A percentile compares a stretch with the other conserved stretches of the same genome.
phyloP scores from a whole-genome alignment of 257 asterid species.

The Leonotis leonurus region DNA sequence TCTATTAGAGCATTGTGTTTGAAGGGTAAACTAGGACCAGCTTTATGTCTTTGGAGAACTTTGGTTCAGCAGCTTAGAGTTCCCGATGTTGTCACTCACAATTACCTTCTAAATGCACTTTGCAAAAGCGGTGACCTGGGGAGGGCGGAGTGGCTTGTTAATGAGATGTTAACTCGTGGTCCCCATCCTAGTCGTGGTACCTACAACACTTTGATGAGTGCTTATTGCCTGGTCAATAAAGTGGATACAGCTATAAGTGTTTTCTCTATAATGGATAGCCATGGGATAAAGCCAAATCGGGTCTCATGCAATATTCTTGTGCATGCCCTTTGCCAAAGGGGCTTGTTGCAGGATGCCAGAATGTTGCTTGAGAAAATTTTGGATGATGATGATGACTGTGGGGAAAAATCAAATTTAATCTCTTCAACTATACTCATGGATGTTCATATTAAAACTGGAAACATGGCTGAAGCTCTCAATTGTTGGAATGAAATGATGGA shows the following conservation, averaged over 20 bases:
- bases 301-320: constrained; percentile 76
- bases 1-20: constrained; percentile 55
- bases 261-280: constrained; percentile 48
- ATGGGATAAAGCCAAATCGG: constrained; percentile 55
- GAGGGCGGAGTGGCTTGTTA: constrained; percentile 60
- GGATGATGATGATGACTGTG: constrained; percentile 31
- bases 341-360: constrained; percentile 45
- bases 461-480: constrained; percentile 42
- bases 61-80: constrained; percentile 38
- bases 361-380: constrained; percentile 51
- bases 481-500: constrained; percentile 40
- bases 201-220: constrained; percentile 71
- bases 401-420: constrained; percentile 35
- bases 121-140: constrained; percentile 60
- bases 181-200: constrained; percentile 72
- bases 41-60: constrained; percentile 49
- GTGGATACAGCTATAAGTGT: constrained; percentile 60
- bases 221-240: constrained; percentile 50
- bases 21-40: constrained; percentile 58
- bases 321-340: constrained; percentile 68
- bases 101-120: constrained; percentile 65
- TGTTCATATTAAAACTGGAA: constrained; percentile 61
- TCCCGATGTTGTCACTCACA: constrained; percentile 63
- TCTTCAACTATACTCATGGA: constrained; percentile 77
- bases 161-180: constrained; percentile 57